Percentiles rank a stretch among this genome's conserved stretches.
Conservation (phyloP, 2,329 filamentous ascomycete species). For the Lasiodiplodia theobromae region DNA sequence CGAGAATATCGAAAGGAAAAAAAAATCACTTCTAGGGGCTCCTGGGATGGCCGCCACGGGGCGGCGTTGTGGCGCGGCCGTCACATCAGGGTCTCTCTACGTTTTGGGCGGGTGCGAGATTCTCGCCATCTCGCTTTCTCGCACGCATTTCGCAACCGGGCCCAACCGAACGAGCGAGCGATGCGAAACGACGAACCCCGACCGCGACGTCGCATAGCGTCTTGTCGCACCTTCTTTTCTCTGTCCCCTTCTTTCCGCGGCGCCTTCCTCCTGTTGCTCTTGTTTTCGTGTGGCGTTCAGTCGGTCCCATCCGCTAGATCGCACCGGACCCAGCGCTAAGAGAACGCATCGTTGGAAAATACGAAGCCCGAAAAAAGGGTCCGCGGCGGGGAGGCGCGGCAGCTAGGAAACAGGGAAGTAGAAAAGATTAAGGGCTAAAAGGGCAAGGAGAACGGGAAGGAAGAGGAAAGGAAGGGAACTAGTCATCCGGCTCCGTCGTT, state of each 20-base stretch:
- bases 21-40: not conserved
- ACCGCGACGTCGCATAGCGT: not conserved
- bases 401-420: not conserved
- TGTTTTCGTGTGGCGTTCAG: not conserved
- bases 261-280: not conserved
- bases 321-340: not conserved
- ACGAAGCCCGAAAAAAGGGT: not conserved
- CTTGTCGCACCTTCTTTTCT: not conserved
- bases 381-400: not conserved
- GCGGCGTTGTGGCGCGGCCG: not conserved
- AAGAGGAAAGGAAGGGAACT: not conserved
- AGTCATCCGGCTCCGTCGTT: not conserved
- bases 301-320: not conserved
- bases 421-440: not conserved
- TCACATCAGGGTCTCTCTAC: not conserved
- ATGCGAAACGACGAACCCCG: not conserved
- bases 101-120: not conserved
- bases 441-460: not conserved
- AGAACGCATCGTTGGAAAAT: not conserved
- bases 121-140: not conserved
- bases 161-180: not conserved
- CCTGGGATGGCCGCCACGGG: not conserved
- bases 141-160: not conserved
- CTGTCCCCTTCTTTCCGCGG: not conserved
- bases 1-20: not conserved